Evolutionary conservation across 345 rosid genomes (phyloP).

Genomic region (Rubroshorea leprosula): DNA sequence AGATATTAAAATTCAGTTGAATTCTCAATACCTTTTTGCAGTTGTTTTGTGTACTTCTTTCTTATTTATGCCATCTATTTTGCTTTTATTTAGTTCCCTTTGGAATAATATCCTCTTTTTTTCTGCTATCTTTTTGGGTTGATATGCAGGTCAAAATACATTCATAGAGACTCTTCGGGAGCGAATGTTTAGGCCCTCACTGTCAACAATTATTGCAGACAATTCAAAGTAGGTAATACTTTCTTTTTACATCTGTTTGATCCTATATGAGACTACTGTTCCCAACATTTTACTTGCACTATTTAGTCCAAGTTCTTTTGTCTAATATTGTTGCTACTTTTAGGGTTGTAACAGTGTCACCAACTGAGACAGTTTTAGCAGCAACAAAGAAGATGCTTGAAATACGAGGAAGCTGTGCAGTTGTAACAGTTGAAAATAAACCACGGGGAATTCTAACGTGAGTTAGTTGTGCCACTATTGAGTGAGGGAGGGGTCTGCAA

Average conservation of each 20-base stretch:
- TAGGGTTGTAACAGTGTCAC: conserved; percentile 80
- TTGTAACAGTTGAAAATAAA: conserved; percentile 68
- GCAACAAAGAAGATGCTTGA: conserved; percentile 89
- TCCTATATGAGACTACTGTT: conserved; percentile 1
- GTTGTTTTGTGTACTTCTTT: background rate
- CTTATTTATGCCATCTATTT: background rate
- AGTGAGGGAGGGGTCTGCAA: conserved; percentile 1
- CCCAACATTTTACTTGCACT: conserved; percentile 2
- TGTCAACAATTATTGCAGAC: conserved; percentile 78
- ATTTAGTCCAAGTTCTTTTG: conserved; percentile 8
- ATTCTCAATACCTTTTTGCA: background rate
- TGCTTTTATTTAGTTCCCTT: no score
- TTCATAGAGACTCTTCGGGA: conserved; percentile 91
- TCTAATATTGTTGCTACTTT: conserved; percentile 26
- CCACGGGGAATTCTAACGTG: conserved; percentile 89
- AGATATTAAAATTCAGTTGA: conserved; percentile 6
- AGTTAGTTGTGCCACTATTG: conserved; percentile 23
- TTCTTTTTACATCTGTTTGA: conserved; percentile 22
- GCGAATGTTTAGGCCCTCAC: conserved; percentile 86
- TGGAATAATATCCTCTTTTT: background rate
- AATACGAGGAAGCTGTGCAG: conserved; percentile 58
- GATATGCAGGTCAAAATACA: conserved; percentile 63
- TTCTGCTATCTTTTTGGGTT: conserved; percentile 9
- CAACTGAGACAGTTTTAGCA: conserved; percentile 69
- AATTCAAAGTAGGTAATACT: conserved; percentile 97